Conservation (phyloP, 306 rosid species). For the Vigna radiata region DNA sequence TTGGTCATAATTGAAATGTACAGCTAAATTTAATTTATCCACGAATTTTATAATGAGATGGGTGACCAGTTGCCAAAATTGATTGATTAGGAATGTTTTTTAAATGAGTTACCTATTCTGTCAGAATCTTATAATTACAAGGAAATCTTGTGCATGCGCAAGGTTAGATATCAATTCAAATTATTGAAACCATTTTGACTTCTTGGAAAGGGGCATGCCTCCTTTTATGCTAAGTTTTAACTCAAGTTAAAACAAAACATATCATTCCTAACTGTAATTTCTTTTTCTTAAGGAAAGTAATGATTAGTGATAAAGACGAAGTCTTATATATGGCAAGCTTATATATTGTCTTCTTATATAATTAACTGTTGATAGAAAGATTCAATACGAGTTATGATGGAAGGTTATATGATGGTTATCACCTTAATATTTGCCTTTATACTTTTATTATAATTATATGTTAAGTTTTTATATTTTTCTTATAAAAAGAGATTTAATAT, state of each 20-base stretch:
- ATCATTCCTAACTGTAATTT: too few species aligned
- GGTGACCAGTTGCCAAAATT: background rate
- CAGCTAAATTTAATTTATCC: background rate
- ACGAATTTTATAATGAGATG: background rate
- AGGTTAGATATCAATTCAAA: slow-evolving; percentile 40
- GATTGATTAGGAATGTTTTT: background rate
- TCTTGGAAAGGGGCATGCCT: slow-evolving; percentile 16
- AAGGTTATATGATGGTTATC: too few species aligned
- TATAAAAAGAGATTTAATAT: too few species aligned
- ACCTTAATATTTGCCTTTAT: too few species aligned
- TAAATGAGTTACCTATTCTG: background rate
- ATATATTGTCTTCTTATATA: too few species aligned
- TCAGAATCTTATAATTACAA: background rate
- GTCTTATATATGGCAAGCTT: too few species aligned
- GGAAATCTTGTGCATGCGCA: background rate
- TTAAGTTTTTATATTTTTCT: too few species aligned
- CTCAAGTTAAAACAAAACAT: background rate
- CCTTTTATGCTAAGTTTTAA: background rate
- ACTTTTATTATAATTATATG: too few species aligned
- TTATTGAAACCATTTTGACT: slow-evolving; percentile 34
- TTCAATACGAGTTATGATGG: too few species aligned
- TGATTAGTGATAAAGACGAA: background rate
- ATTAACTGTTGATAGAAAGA: too few species aligned
- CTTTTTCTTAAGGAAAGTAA: background rate
- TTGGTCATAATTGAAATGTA: too few species aligned